Conservation (phyloP, 768 basidiomycete genomes). For the Serendipita sp. region DNA sequence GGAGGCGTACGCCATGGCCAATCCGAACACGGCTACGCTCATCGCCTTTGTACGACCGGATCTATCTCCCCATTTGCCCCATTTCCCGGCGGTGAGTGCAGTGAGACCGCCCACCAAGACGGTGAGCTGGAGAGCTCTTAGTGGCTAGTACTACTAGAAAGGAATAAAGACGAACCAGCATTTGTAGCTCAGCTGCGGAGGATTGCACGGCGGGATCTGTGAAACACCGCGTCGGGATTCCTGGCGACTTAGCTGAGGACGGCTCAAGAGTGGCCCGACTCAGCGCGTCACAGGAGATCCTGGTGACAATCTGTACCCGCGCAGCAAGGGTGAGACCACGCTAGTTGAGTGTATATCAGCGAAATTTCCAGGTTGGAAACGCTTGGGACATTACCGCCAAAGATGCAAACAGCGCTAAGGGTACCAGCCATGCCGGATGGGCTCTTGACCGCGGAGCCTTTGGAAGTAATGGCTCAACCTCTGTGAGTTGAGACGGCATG, state of each 20-base stretch:
- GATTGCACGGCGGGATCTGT: conserved; percentile 46
- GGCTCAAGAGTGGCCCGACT: conserved; percentile 20
- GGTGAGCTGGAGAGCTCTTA: conserved; percentile 29
- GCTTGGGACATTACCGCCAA: conserved; percentile 34
- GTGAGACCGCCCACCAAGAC: conserved; percentile 65
- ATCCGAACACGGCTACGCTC: conserved; percentile 46
- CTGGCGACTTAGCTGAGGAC: conserved; percentile 6
- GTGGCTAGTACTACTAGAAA: conserved; percentile 11
- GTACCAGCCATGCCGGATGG: conserved; percentile 36
- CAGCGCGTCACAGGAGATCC: conserved; percentile 51
- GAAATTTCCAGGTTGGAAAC: conserved; percentile 14
- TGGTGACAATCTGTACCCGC: conserved; percentile 65
- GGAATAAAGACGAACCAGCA: conserved; percentile 22
- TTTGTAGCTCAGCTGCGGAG: conserved; percentile 33
- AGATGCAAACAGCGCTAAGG: conserved; percentile 48
- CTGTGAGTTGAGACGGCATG: background rate
- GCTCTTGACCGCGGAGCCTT: background rate
- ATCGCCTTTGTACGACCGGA: conserved; percentile 66
- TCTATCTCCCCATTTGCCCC: conserved; percentile 67
- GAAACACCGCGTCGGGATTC: conserved; percentile 20
- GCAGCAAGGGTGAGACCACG: conserved; percentile 68
- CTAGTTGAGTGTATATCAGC: conserved; percentile 22
- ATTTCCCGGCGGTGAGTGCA: conserved; percentile 72
- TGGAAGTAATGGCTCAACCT: background rate
- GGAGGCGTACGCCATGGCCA: conserved; percentile 52